Evolutionary conservation across 352 stramenopile species (phyloP).

Genomic region (Phytophthora cactorum): DNA sequence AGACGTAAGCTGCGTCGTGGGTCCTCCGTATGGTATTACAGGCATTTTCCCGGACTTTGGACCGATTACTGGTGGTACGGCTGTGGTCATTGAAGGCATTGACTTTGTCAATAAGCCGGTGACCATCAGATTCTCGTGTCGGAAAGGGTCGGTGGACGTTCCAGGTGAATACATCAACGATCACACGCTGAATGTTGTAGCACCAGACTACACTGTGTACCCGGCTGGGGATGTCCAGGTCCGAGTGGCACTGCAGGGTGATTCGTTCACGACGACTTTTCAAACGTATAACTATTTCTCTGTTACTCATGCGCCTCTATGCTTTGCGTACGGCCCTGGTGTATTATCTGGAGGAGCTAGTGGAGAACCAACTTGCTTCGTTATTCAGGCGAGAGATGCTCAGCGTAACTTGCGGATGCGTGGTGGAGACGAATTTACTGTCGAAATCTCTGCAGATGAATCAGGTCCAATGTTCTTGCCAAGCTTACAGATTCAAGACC

Average conservation of each 20-base stretch:
- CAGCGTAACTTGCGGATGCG: constrained; percentile 81
- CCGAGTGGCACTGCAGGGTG: constrained; percentile 91
- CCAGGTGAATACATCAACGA: constrained; percentile 91
- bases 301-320: constrained; percentile 88
- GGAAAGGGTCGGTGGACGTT: constrained; percentile 91
- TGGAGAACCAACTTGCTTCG: constrained; percentile 76
- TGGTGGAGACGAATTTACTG: constrained; percentile 93
- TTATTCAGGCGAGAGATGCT: constrained; percentile 88
- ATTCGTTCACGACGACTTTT: constrained; percentile 95
- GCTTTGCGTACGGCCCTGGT: constrained; percentile 94
- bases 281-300: constrained; percentile 95
- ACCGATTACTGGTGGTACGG: constrained; percentile 92
- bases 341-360: constrained; percentile 88
- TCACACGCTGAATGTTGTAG: constrained; percentile 85
- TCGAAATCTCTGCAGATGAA: constrained; percentile 70
- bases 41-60: constrained; percentile 89
- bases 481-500: constrained; percentile 78
- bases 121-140: constrained; percentile 92
- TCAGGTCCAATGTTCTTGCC: constrained; percentile 59
- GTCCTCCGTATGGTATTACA: constrained; percentile 95
- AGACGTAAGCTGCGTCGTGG: constrained; percentile 95
- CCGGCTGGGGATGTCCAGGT: constrained; percentile 88
- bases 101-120: constrained; percentile 89
- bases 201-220: constrained; percentile 92
- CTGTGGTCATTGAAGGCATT: constrained; percentile 90